Base-by-base conservation (phyloP, 257 asterid species). In the Verbascum thapsus region DNA sequence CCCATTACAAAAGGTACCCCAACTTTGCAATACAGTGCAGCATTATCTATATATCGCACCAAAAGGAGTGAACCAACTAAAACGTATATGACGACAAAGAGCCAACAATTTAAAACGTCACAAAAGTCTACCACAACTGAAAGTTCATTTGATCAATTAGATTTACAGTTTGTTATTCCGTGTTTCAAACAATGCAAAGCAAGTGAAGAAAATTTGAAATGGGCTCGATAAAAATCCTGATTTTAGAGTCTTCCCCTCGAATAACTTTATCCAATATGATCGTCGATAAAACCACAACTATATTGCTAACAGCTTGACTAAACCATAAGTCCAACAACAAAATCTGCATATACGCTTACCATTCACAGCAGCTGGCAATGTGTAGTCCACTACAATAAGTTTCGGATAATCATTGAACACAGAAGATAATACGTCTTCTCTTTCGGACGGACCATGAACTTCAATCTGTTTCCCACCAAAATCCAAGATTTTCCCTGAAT, bases 1-100 rank as follows among this genome's bases (percentile, higher is more conserved):
- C 99, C 97, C 82, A 92, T 76, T 12, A 92, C 99, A 80, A 92
- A 92, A 56, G 99, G 99, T 41, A 92, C 97, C 63, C 97, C 97
- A 26, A 89, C 83, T 79, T 87, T 87, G 81, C 87, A 77, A 77
- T 92, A 92, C 34, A 92, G 66, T 53, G 81, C 95, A 64, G 88
- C 97, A 84, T 92, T 89, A 32, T 70, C 99, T 92, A 82, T 59
- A 53, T 51, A 52, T 40, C 63, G 20, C 19, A 59, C 15, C 43
- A 63, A 43, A 41, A 59, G 10, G 41, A 39, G 48, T 52, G 18
- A 48, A 48, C 13, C 13, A 58, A 45, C 16, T 34, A 30, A 12
- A 54, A 44, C 60, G 18, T 18, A 41, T 7, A 15, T n/a, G 34
- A 70, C 5, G 23, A 16, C 0, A 10, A 40, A 57, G 23, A 22